Conservation (phyloP, 345 rosid genomes). For the Populus davidiana region DNA sequence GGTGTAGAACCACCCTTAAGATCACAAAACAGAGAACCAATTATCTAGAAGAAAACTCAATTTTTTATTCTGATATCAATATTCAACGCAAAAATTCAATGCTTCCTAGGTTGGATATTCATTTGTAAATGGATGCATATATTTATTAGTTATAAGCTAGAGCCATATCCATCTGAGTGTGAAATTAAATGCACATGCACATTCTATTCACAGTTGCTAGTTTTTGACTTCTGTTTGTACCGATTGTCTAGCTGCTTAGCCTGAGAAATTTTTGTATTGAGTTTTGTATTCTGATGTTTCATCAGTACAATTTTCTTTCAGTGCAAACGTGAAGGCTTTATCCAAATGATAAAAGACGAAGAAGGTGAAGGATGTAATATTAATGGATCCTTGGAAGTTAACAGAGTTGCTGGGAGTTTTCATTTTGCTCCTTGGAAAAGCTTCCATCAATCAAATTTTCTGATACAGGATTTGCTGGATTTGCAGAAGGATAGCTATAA, state of each 20-base stretch:
- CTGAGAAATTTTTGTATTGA: background rate
- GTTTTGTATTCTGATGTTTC: background rate
- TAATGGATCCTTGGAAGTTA: conserved; percentile 87
- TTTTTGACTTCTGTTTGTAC: background rate
- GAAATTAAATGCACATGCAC: background rate
- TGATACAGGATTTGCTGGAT: conserved; percentile 65
- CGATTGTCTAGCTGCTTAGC: background rate
- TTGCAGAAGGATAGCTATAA: conserved; percentile 74
- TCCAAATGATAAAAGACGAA: conserved; percentile 88
- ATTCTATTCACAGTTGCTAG: background rate
- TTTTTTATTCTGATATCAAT: background rate
- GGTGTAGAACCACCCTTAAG: background rate
- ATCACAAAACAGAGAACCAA: background rate
- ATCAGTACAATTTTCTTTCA: conserved; percentile 28
- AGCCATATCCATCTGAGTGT: background rate
- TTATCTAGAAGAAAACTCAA: background rate
- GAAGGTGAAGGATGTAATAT: conserved; percentile 97
- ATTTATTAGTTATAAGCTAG: background rate
- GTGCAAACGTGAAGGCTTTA: conserved; percentile 96
- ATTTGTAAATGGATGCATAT: no score
- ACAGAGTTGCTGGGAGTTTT: conserved; percentile 94
- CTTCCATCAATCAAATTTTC: conserved; percentile 73
- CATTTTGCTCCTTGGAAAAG: conserved; percentile 98
- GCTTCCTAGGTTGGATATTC: background rate
- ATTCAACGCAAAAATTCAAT: no score